Evolutionary conservation across 2,329 filamentous ascomycete species (phyloP).

Genomic region (Cryphonectria radicalis): DNA sequence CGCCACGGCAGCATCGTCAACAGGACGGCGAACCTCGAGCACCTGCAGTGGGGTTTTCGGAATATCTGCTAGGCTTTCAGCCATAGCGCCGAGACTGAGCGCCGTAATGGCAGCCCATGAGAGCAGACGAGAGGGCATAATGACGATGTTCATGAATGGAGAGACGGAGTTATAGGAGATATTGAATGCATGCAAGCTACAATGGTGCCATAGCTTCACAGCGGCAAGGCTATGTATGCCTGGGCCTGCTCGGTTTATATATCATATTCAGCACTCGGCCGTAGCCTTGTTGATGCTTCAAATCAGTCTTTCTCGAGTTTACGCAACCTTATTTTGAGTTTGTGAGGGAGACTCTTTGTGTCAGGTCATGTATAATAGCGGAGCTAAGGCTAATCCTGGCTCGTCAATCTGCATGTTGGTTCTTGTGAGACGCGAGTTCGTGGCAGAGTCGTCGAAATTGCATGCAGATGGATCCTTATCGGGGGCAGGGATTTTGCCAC

Average conservation of each 20-base stretch:
- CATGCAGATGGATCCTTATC: background rate
- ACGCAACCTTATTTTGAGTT: background rate
- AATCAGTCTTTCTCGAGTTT: background rate
- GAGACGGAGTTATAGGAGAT: background rate
- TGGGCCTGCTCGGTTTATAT: background rate
- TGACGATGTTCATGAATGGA: background rate
- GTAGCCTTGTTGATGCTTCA: background rate
- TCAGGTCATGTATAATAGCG: background rate
- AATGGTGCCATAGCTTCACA: too few relatives aligned
- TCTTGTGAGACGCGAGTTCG: background rate
- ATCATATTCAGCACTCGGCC: background rate
- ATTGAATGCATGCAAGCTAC: background rate
- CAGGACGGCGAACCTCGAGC: constrained; percentile 34
- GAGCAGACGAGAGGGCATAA: background rate
- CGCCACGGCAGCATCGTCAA: background rate
- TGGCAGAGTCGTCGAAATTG: background rate
- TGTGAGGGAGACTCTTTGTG: background rate
- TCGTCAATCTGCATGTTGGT: background rate
- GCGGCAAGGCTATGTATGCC: background rate
- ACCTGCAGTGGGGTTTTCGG: constrained; percentile 14
- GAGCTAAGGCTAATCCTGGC: background rate
- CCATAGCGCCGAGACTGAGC: background rate
- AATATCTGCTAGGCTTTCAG: background rate
- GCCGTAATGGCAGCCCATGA: background rate
- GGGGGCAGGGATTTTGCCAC: background rate